phyloP scores from a whole-genome alignment of 352 stramenopile genomes.

The Peronosclerospora sorghi region DNA sequence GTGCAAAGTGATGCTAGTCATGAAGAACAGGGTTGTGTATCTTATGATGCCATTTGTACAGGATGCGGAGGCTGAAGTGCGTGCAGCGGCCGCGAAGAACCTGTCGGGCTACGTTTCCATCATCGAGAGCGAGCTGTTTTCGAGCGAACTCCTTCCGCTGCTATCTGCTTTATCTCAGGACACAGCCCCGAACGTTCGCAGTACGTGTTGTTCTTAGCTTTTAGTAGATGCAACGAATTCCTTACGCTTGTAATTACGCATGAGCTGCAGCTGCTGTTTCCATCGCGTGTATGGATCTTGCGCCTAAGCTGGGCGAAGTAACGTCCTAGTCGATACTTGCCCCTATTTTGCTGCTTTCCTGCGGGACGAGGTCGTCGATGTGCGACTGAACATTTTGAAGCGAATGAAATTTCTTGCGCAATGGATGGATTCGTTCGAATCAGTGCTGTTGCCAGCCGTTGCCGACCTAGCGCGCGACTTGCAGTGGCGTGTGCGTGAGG shows the following conservation, averaged over 20 bases:
- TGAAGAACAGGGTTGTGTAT: not conserved
- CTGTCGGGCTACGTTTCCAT: constrained; percentile 88
- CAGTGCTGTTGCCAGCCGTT: constrained; percentile 73
- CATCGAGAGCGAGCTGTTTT: constrained; percentile 85
- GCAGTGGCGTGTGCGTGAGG: constrained; percentile 91
- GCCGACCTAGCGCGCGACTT: constrained; percentile 86
- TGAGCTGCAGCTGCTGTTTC: constrained; percentile 67
- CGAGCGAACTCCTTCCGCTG: constrained; percentile 82
- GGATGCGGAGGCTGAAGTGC: constrained; percentile 90
- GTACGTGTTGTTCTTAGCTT: constrained; percentile 22
- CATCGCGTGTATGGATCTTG: constrained; percentile 87
- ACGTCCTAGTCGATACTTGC: constrained; percentile 81
- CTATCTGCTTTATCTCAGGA: constrained; percentile 87
- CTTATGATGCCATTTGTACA: constrained; percentile 9
- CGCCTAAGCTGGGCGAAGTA: constrained; percentile 83
- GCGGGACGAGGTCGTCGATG: constrained; percentile 86
- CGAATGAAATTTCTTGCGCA: constrained; percentile 84
- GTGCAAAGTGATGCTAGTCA: constrained; percentile 15
- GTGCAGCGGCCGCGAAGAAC: constrained; percentile 86
- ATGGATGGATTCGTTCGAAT: constrained; percentile 87
- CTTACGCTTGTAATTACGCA: too few species aligned
- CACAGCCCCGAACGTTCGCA: constrained; percentile 81
- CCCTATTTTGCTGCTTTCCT: constrained; percentile 69
- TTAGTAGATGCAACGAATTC: not conserved
- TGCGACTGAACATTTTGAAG: constrained; percentile 90